Percentiles rank a stretch among this genome's conserved stretches.
Evolutionary conservation across 345 rosid species (phyloP).

Genomic region (Moricandia arvensis): DNA sequence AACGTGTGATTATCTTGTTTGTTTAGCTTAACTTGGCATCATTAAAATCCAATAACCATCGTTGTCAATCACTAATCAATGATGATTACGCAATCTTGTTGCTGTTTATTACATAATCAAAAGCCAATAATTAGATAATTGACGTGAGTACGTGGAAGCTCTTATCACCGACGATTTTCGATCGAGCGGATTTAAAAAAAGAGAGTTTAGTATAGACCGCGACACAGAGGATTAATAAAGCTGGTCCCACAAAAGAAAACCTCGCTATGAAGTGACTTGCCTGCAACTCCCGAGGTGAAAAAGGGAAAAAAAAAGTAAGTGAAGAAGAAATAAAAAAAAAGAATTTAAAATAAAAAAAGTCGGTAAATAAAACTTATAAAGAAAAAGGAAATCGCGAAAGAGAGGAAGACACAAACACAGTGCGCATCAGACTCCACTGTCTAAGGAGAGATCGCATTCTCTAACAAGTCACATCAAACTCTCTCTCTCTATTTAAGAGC

Average conservation of each 20-base stretch:
- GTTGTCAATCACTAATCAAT: conserved; percentile 11
- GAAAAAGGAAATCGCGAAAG: conserved; percentile 20
- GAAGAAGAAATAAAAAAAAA: background rate
- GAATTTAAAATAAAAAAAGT: background rate
- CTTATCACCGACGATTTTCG: background rate
- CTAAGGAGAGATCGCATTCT: conserved; percentile 50
- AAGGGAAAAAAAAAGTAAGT: background rate
- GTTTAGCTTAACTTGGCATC: conserved; percentile 2
- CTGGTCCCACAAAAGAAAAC: conserved; percentile 26
- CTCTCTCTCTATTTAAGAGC: background rate
- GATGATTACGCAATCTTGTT: background rate
- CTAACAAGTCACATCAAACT: conserved; percentile 1
- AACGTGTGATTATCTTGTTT: background rate
- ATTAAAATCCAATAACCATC: conserved; percentile 11
- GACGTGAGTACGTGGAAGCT: background rate
- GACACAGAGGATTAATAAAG: background rate
- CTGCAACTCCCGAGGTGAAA: conserved; percentile 22
- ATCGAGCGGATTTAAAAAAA: background rate
- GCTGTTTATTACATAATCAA: background rate
- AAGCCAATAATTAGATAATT: background rate
- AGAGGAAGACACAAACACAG: conserved; percentile 23
- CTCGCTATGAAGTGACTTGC: conserved; percentile 32
- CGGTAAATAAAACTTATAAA: background rate
- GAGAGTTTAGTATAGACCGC: background rate
- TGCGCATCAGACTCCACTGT: conserved; percentile 52